These are phyloP conservation scores for Collybiopsis luxurians DNA, from an alignment of 768 basidiomycete genomes.

Conservation along the genomic window DNA sequence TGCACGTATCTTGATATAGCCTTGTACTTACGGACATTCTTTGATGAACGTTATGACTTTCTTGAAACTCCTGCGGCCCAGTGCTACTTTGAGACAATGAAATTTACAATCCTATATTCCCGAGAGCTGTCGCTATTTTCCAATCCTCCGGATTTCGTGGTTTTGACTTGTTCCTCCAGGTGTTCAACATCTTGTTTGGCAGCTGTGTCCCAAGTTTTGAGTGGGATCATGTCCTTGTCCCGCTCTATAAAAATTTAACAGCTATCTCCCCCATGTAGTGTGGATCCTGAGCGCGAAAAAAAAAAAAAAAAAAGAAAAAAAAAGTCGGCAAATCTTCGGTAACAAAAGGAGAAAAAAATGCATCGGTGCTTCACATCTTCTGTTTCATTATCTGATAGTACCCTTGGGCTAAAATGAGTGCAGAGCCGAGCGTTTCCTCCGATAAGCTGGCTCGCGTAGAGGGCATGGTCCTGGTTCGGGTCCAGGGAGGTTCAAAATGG, in stretches of 20 bases:
- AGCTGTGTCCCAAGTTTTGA: conserved; percentile 61
- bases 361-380: too few species aligned
- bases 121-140: neutral
- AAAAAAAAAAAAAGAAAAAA: too few species aligned
- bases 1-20: too few species aligned
- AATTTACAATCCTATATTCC: neutral
- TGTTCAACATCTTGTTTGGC: conserved; percentile 59
- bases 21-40: too few species aligned
- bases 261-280: conserved; percentile 49
- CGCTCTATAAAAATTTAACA: conserved; percentile 54
- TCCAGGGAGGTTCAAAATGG: too few species aligned
- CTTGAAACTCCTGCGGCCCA: neutral
- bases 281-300: conserved; percentile 34
- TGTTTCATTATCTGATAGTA: too few species aligned
- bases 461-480: too few species aligned
- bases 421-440: too few species aligned
- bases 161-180: conserved; percentile 52
- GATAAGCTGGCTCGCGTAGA: too few species aligned
- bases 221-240: conserved; percentile 51
- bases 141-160: conserved; percentile 31
- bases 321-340: too few species aligned
- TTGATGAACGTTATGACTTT: neutral
- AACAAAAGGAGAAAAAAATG: too few species aligned
- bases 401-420: too few species aligned
- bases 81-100: neutral